Evolutionary conservation across 116 monocot genomes (phyloP).

Genomic region (Phalaenopsis hybrid): DNA sequence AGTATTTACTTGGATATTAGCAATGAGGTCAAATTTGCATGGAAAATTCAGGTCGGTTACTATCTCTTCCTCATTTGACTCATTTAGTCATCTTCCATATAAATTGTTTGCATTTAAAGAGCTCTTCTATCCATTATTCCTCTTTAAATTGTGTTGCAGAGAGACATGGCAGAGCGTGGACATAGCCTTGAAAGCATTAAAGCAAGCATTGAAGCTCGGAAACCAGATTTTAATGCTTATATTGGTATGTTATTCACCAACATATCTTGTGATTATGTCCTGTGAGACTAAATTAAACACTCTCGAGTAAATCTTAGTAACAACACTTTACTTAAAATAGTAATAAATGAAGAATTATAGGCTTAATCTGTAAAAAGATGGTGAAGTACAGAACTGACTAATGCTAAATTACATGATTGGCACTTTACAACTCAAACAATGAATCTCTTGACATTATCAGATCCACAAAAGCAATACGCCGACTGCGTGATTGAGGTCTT

Average conservation of each 20-base stretch:
- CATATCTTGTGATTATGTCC: too few species aligned
- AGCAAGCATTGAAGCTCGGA: slow-evolving; percentile 89
- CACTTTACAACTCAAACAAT: background rate
- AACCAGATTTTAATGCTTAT: slow-evolving; percentile 83
- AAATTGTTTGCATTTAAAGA: too few species aligned
- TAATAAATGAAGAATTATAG: too few species aligned
- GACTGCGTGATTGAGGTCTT: slow-evolving; percentile 94
- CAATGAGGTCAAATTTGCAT: slow-evolving; percentile 90
- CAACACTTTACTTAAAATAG: too few species aligned
- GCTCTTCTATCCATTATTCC: too few species aligned
- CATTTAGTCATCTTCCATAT: too few species aligned
- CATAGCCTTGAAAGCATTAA: slow-evolving; percentile 97
- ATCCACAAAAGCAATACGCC: slow-evolving; percentile 92
- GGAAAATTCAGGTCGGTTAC: slow-evolving; percentile 85
- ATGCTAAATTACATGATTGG: too few species aligned
- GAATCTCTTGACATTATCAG: slow-evolving; percentile 23
- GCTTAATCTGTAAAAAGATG: too few species aligned
- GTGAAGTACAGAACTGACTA: too few species aligned
- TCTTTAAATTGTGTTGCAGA: slow-evolving; percentile 32
- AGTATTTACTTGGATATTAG: slow-evolving; percentile 99
- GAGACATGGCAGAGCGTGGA: slow-evolving; percentile 93
- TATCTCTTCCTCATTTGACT: too few species aligned
- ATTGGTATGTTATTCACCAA: slow-evolving; percentile 47
- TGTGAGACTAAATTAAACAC: too few species aligned
- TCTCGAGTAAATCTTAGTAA: too few species aligned